phyloP scores from a whole-genome alignment of 257 asterid species.

The Przewalskia tangutica region DNA sequence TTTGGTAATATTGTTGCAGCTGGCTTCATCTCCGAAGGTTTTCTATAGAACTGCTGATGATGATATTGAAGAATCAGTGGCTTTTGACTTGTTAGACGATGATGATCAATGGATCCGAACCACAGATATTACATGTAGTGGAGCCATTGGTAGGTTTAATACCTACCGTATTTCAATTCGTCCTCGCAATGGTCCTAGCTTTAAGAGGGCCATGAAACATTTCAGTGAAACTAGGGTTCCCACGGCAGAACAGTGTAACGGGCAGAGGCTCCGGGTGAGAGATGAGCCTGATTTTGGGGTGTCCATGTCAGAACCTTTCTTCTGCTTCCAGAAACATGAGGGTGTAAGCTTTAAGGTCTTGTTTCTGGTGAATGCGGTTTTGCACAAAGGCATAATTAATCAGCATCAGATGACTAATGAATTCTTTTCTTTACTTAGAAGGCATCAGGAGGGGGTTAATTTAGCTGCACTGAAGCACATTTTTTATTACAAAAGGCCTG shows the following conservation, averaged over 20 bases:
- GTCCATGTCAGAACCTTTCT: slow-evolving; percentile 45
- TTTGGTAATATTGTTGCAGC: slow-evolving; percentile 39
- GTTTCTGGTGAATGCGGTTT: slow-evolving; percentile 65
- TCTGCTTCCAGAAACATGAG: slow-evolving; percentile 43
- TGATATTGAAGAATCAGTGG: slow-evolving; percentile 59
- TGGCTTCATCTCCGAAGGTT: slow-evolving; percentile 63
- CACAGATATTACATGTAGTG: slow-evolving; percentile 62
- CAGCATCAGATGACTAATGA: slow-evolving; percentile 63
- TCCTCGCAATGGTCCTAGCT: slow-evolving; percentile 39
- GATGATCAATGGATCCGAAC: slow-evolving; percentile 99
- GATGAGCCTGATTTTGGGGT: slow-evolving; percentile 65
- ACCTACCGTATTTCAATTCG: slow-evolving; percentile 47
- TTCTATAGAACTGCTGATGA: slow-evolving; percentile 87
- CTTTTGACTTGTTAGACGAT: slow-evolving; percentile 75
- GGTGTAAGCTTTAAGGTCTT: slow-evolving; percentile 45
- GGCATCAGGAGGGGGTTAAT: slow-evolving; percentile 46
- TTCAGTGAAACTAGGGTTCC: slow-evolving; percentile 37
- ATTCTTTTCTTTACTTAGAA: slow-evolving; percentile 48
- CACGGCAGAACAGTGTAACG: slow-evolving; percentile 3
- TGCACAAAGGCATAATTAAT: slow-evolving; percentile 78
- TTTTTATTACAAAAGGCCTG: slow-evolving; percentile 47
- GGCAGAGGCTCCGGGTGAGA: slow-evolving; percentile 11
- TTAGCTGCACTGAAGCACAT: slow-evolving; percentile 55
- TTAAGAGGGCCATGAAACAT: slow-evolving; percentile 37
- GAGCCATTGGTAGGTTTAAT: slow-evolving; percentile 83